phyloP scores from a whole-genome alignment of 768 basidiomycete species.

The Hericium erinaceus region DNA sequence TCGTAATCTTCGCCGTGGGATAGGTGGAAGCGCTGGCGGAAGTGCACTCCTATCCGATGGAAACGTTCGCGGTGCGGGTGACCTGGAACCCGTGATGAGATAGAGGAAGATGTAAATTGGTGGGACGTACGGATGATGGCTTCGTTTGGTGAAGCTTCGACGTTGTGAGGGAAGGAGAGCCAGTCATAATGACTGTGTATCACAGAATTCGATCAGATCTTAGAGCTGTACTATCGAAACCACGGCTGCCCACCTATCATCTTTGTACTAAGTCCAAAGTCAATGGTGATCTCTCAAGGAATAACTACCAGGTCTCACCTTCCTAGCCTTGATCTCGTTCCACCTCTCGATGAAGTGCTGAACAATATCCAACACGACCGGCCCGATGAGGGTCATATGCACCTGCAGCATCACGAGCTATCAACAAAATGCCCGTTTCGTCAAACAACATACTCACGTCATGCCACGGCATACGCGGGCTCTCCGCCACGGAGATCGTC shows the following conservation, averaged over 20 bases:
- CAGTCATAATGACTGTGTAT: conserved; percentile 40
- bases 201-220: background rate
- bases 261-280: conserved; percentile 19
- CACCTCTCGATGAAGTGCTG: conserved; percentile 92
- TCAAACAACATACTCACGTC: conserved; percentile 48
- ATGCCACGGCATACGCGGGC: conserved; percentile 88
- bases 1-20: conserved; percentile 27
- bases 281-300: background rate
- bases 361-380: conserved; percentile 80
- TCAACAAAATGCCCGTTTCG: background rate
- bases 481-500: conserved; percentile 56
- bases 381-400: conserved; percentile 77
- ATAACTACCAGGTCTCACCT: conserved; percentile 29
- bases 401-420: conserved; percentile 31
- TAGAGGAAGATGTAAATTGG: background rate
- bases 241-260: conserved; percentile 35
- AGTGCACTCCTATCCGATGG: conserved; percentile 24
- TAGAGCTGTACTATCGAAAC: background rate
- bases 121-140: conserved; percentile 44
- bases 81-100: conserved; percentile 17
- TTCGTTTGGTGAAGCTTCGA: conserved; percentile 53
- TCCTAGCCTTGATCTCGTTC: conserved; percentile 85
- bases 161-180: conserved; percentile 75
- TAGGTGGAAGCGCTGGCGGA: conserved; percentile 21
- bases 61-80: conserved; percentile 67